Percentiles rank a stretch among this genome's conserved stretches.
phyloP scores from a whole-genome alignment of 352 stramenopile genomes.

The Phytopythium oedochilum region DNA sequence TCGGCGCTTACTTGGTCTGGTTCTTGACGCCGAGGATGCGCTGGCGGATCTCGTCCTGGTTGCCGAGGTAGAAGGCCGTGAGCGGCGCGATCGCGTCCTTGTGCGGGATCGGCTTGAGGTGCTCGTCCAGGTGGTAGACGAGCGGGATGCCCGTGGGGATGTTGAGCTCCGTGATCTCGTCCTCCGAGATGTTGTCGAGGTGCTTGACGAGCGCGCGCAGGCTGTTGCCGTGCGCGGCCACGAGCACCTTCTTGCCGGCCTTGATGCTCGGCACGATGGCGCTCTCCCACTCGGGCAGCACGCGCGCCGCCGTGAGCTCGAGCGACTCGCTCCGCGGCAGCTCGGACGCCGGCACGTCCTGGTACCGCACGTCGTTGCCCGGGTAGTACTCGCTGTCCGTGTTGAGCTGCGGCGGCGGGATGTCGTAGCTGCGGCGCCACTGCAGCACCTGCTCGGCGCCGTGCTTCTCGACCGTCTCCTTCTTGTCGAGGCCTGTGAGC shows the following conservation, averaged over 20 bases:
- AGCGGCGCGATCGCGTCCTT: conserved; percentile 84
- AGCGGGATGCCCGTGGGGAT: conserved; percentile 91
- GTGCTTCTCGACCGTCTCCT: conserved; percentile 87
- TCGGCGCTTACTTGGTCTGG: conserved; percentile 94
- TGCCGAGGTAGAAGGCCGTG: conserved; percentile 81
- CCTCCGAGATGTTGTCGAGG: conserved; percentile 90
- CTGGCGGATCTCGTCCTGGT: conserved; percentile 95
- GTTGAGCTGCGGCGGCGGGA: conserved; percentile 93
- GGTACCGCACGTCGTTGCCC: conserved; percentile 90
- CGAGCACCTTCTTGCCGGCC: conserved; percentile 93
- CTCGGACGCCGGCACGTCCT: conserved; percentile 74
- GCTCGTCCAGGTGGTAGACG: conserved; percentile 86
- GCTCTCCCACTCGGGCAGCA: conserved; percentile 89
- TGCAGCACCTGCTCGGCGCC: conserved; percentile 92
- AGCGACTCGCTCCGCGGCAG: conserved; percentile 93
- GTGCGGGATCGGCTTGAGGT: conserved; percentile 81
- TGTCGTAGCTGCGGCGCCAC: conserved; percentile 98
- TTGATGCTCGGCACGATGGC: conserved; percentile 91
- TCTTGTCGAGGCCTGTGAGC: conserved; percentile 90
- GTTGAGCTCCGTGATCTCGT: conserved; percentile 93
- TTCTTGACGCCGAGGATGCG: conserved; percentile 98
- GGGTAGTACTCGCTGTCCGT: conserved; percentile 91
- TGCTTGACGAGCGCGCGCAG: conserved; percentile 92
- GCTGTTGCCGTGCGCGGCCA: conserved; percentile 94
- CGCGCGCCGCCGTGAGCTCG: conserved; percentile 91